phyloP scores from a whole-genome alignment of 1,284 basidiomycete species.

The Moesziomyces parantarcticus region DNA sequence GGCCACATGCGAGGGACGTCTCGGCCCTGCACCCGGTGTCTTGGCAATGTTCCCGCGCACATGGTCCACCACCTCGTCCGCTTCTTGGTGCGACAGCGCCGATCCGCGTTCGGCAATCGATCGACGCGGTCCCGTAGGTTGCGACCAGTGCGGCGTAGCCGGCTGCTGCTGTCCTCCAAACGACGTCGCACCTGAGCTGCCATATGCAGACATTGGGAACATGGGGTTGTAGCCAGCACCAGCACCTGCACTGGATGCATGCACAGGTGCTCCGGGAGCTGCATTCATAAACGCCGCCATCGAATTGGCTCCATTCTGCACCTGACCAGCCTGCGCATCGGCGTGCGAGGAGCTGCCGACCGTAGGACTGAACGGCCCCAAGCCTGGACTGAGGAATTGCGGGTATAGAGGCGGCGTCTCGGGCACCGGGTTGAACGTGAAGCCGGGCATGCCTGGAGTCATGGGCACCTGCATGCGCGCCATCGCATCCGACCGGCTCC shows the following conservation, averaged over 20 bases:
- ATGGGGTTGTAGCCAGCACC: conserved; percentile 41
- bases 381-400: conserved; percentile 67
- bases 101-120: not conserved
- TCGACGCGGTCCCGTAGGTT: conserved; percentile 31
- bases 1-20: conserved; percentile 28
- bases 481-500: conserved; percentile 24
- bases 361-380: conserved; percentile 60
- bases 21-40: conserved; percentile 41
- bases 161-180: conserved; percentile 28
- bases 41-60: conserved; percentile 22
- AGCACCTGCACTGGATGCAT: conserved; percentile 14
- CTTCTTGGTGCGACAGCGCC: conserved; percentile 6
- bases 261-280: conserved; percentile 45
- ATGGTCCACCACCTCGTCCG: conserved; percentile 22
- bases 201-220: conserved; percentile 29
- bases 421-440: conserved; percentile 68
- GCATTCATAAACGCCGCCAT: conserved; percentile 31
- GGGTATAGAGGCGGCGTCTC: conserved; percentile 69
- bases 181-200: no score
- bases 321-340: conserved; percentile 12
- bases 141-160: conserved; percentile 60
- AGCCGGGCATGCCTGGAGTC: conserved; percentile 70
- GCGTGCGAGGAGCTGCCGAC: conserved; percentile 53
- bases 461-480: conserved; percentile 60
- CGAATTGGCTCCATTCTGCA: not conserved